Evolutionary conservation across 108 stramenopile species (phyloP).

Genomic region (Cylindrotheca closterium): DNA sequence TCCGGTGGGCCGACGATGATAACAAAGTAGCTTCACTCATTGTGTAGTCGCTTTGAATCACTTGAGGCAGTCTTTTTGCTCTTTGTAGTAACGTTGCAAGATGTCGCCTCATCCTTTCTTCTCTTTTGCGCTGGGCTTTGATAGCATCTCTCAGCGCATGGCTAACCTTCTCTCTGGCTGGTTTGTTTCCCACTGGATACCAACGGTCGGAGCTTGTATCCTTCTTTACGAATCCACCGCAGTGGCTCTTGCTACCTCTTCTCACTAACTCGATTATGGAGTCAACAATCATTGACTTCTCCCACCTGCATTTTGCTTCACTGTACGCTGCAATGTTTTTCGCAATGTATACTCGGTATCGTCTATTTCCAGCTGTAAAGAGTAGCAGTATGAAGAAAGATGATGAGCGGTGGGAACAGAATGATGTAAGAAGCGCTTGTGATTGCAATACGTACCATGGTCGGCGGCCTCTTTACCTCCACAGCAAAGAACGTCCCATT

Average conservation of each 20-base stretch:
- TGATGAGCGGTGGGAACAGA: background rate
- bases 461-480: slow-evolving; percentile 15
- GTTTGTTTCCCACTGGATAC: slow-evolving; percentile 66
- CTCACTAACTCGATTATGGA: slow-evolving; percentile 15
- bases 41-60: no score
- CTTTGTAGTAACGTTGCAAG: no score
- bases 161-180: slow-evolving; percentile 63
- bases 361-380: slow-evolving; percentile 18
- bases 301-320: slow-evolving; percentile 14
- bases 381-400: background rate
- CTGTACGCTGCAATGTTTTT: slow-evolving; percentile 12
- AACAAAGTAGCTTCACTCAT: no score
- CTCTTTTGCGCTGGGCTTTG: no score
- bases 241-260: background rate
- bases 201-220: slow-evolving; percentile 27
- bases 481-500: slow-evolving; percentile 17
- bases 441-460: slow-evolving; percentile 8
- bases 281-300: slow-evolving; percentile 19
- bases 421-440: background rate
- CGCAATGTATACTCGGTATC: slow-evolving; percentile 20
- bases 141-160: slow-evolving; percentile 33
- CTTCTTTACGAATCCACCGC: slow-evolving; percentile 32
- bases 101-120: no score
- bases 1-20: no score
- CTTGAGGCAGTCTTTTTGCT: no score